Base-by-base conservation (phyloP, 2,329 filamentous ascomycete genomes). In the Laburnicola sp. region DNA sequence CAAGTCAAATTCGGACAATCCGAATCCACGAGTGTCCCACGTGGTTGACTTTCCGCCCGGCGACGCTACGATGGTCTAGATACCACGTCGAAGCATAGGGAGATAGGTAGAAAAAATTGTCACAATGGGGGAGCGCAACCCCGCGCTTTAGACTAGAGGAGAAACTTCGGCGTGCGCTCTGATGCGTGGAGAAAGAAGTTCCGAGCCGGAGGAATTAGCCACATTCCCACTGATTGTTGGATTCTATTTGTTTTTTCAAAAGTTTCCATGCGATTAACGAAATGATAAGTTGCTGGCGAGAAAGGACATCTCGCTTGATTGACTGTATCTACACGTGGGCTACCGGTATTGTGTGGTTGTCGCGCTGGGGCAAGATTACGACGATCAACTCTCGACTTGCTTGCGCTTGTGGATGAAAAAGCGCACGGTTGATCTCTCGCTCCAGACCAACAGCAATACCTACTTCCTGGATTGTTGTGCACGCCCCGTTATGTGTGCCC, bases 381-480 rank as follows among this genome's bases (percentile, higher is more conserved):
- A 35, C 30, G 35, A 27, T 34, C 30, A 34, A 34, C 39, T 32
- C 39, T 32, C 26, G 30, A 44, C 25, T 25, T 30, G 30, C 31
- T 28, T 21, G 31, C 22, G 6, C 16, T 16, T 16, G 23, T 27
- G 11, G 16, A 45, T 4, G 23, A 22, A n/a, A 44, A 5, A 8
- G 7, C n/a, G n/a, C 16, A 21, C 5, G 11, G 32, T 36, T 23
- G 31, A 45, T 30, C 32, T 45, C n/a, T 37, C 21, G 34, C 43
- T 37, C 43, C 34, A 37, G 43, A 26, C 43, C 43, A 37, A 45
- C 43, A 45, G 32, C 43, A 45, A 45, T 26, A 45, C 43, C 34
- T 30, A 45, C 43, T 26, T 30, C 31, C 25, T 30, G 26, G 32
- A 44, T 30, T 35, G 11, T 34, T 41, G 4, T 34, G 30, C 26